phyloP scores from a whole-genome alignment of 352 stramenopile species.

The Phytophthora pisi region DNA sequence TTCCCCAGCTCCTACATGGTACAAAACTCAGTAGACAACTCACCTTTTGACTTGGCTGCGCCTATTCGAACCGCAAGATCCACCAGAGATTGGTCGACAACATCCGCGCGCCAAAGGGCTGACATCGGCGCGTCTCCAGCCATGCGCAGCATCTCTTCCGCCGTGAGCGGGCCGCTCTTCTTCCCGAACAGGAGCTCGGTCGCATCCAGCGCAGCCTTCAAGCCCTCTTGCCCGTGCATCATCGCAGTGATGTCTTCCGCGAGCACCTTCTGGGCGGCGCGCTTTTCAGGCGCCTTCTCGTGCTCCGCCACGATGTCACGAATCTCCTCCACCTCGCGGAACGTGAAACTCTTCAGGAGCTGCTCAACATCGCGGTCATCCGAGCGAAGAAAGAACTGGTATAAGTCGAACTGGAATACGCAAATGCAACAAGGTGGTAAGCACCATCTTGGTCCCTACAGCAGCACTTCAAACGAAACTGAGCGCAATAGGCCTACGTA shows the following conservation, averaged over 20 bases:
- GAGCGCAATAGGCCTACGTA: too few relatives aligned
- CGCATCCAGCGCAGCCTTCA: constrained; percentile 61
- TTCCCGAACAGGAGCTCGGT: constrained; percentile 79
- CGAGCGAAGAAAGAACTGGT: constrained; percentile 91
- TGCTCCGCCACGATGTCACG: constrained; percentile 84
- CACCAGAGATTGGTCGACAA: constrained; percentile 81
- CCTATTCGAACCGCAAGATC: constrained; percentile 92
- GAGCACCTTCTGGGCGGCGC: constrained; percentile 70
- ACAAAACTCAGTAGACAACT: background rate
- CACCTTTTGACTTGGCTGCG: constrained; percentile 92
- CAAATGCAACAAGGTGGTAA: constrained; percentile 2
- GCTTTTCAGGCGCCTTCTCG: constrained; percentile 78
- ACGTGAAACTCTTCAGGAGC: constrained; percentile 98
- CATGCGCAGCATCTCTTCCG: constrained; percentile 71
- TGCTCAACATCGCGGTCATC: constrained; percentile 94
- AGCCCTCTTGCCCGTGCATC: constrained; percentile 92
- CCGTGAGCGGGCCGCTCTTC: constrained; percentile 58
- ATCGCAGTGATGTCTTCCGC: constrained; percentile 90
- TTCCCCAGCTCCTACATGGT: too few relatives aligned
- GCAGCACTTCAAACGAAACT: background rate
- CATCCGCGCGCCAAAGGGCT: constrained; percentile 47
- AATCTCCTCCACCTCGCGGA: constrained; percentile 95
- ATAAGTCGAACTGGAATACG: constrained; percentile 87
- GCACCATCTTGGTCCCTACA: background rate
- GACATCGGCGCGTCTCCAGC: constrained; percentile 67